These are phyloP conservation scores for Astrocystis sublimbata DNA, from an alignment of 495 filamentous ascomycete genomes.

Conservation along the genomic window DNA sequence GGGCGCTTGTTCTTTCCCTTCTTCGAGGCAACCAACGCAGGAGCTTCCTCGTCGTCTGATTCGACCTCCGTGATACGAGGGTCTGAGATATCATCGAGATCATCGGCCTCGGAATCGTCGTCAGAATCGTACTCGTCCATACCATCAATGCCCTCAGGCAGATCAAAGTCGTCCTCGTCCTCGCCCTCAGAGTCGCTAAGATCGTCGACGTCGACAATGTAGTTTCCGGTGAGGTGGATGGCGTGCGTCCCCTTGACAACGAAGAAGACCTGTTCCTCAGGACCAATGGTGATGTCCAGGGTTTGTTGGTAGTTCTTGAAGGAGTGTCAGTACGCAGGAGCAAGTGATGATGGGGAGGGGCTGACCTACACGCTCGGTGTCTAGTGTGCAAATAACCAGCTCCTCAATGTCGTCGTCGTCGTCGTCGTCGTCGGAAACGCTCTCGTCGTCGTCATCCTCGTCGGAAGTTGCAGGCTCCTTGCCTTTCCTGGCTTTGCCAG, in stretches of 20 bases:
- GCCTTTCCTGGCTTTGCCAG: constrained; percentile 71
- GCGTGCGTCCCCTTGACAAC: constrained; percentile 85
- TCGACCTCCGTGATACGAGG: constrained; percentile 83
- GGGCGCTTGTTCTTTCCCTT: constrained; percentile 88
- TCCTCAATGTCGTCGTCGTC: constrained; percentile 62
- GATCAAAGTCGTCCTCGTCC: constrained; percentile 75
- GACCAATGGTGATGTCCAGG: constrained; percentile 85
- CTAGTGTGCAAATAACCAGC: constrained; percentile 90
- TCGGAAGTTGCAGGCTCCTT: constrained; percentile 73
- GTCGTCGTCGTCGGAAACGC: constrained; percentile 48
- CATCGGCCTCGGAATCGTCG: constrained; percentile 75
- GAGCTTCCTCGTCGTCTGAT: constrained; percentile 71
- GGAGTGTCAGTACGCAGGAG: constrained; percentile 32
- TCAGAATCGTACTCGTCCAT: constrained; percentile 61
- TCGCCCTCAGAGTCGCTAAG: constrained; percentile 63
- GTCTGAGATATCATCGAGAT: constrained; percentile 79
- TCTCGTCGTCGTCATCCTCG: constrained; percentile 66
- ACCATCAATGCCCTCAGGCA: constrained; percentile 52
- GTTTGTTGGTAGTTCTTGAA: constrained; percentile 86
- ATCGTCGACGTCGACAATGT: constrained; percentile 62
- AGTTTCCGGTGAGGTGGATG: constrained; percentile 93
- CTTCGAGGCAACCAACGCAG: constrained; percentile 69
- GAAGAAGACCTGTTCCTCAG: constrained; percentile 89
- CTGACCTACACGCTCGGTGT: constrained; percentile 61
- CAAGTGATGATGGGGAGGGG: neutral